Conservation (phyloP, 495 filamentous ascomycete species). For the Xylaria curta region DNA sequence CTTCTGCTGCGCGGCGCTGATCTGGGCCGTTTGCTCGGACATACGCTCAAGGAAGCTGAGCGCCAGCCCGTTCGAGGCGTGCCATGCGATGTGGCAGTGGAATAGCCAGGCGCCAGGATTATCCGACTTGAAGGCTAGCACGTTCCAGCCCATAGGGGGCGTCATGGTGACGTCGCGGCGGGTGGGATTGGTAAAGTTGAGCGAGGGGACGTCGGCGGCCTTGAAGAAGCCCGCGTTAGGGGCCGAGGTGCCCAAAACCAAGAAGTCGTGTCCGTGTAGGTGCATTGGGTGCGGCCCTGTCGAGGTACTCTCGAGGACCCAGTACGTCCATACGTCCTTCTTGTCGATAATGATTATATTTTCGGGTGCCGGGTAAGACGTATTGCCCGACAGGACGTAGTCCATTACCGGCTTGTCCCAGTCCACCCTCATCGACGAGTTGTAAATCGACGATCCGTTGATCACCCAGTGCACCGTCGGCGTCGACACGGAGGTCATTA, state of each 20-base stretch:
- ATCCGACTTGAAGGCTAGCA: neutral
- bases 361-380: neutral
- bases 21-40: neutral
- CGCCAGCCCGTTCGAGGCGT: constrained; percentile 47
- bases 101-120: constrained; percentile 44
- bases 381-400: neutral
- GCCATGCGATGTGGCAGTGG: constrained; percentile 60
- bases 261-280: neutral
- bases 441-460: constrained; percentile 45
- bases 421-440: constrained; percentile 24
- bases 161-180: neutral
- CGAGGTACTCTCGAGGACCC: neutral
- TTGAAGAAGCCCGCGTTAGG: neutral
- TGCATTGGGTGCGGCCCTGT: neutral
- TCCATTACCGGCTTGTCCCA: neutral
- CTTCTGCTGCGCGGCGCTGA: neutral
- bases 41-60: constrained; percentile 27
- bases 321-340: neutral
- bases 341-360: neutral
- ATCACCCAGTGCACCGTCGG: constrained; percentile 49
- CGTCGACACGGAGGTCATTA: constrained; percentile 33
- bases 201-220: neutral
- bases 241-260: neutral
- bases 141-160: neutral
- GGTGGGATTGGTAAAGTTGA: neutral